These are phyloP conservation scores for Ascosphaera apis DNA, from an alignment of 2,329 filamentous ascomycete species.

Conservation along the genomic window DNA sequence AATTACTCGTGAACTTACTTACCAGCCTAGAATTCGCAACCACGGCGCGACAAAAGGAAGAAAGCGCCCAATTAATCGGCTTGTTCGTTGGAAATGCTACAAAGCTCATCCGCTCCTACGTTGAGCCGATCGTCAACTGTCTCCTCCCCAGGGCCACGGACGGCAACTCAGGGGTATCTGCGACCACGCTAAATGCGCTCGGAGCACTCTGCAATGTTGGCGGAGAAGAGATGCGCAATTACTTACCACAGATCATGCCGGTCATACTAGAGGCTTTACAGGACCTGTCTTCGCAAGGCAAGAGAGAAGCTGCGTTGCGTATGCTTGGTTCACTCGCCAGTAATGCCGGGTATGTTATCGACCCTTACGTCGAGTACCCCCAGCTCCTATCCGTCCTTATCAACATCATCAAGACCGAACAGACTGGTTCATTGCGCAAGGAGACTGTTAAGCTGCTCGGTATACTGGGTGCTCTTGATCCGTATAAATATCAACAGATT, in stretches of 20 bases:
- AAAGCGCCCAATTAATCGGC: constrained; percentile 81
- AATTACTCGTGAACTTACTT: constrained; percentile 84
- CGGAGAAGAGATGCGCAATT: constrained; percentile 77
- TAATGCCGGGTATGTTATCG: constrained; percentile 93
- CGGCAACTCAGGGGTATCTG: constrained; percentile 63
- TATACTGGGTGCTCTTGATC: constrained; percentile 81
- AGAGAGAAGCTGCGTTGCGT: constrained; percentile 74
- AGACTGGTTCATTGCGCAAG: constrained; percentile 61
- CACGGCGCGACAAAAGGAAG: constrained; percentile 81
- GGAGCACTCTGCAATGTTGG: constrained; percentile 87
- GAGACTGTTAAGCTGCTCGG: constrained; percentile 95
- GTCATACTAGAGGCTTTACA: constrained; percentile 86
- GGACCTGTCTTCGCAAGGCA: constrained; percentile 72
- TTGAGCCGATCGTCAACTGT: constrained; percentile 86
- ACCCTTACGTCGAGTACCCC: constrained; percentile 86
- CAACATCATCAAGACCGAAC: constrained; percentile 82
- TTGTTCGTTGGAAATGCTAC: constrained; percentile 84
- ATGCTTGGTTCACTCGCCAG: constrained; percentile 82
- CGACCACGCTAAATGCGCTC: constrained; percentile 84
- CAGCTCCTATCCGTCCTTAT: constrained; percentile 81
- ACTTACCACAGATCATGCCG: constrained; percentile 81
- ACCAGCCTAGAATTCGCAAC: constrained; percentile 95
- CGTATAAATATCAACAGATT: constrained; percentile 89
- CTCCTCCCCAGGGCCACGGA: constrained; percentile 85
- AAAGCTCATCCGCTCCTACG: constrained; percentile 81